Evolutionary conservation across 371 early-diverging fungal species (phyloP), one percentile per base, ranked within the genome.

Genomic region (Mortierella sp.): DNA sequence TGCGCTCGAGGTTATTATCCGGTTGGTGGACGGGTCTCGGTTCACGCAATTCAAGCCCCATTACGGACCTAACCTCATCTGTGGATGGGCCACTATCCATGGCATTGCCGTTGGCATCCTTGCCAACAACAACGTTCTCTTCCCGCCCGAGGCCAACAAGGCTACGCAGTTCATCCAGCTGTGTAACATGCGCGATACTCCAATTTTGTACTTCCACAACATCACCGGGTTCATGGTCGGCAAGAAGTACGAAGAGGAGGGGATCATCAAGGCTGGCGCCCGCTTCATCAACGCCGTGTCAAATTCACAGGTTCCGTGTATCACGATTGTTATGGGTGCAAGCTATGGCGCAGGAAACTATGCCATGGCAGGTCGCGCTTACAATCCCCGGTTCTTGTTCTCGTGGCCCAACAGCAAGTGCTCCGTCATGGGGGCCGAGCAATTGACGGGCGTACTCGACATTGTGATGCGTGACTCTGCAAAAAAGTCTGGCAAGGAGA

Each of bases 191-290:
- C 86, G 86, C 84, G 84, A 87, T 50, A 84, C 86, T 0, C 91
- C 92, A 6, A 69, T 92, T 24, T 47, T 92, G 8, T 92, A 86
- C 56, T 68, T 92, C 49, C 89, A 91, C 56, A 92, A 92, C 48
- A 92, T 91, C 43, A 92, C 92, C 0, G 92, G 92, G 6, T 92
- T 92, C 57, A 91, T 92, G 91, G 91, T 92, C n/a, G 92, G 92
- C 44, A 86, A 86, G 56, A 80, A 82, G 56, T 91, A 88, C 48
- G 92, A 92, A 69, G 90, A 91, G 80, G 87, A 87, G 44, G 92
- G 92, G 0, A 92, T 92, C 37, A 88, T 92, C 78, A 92, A 92
- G 66, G 92, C 92, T 17, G 92, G 92, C 1, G 75, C 89, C 1
- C 84, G 88, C 4, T 91, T 92, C 59, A 90, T 92, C 79, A 92